Evolutionary conservation across 768 basidiomycete genomes (phyloP).

Genomic region (Pholiota microspora): DNA sequence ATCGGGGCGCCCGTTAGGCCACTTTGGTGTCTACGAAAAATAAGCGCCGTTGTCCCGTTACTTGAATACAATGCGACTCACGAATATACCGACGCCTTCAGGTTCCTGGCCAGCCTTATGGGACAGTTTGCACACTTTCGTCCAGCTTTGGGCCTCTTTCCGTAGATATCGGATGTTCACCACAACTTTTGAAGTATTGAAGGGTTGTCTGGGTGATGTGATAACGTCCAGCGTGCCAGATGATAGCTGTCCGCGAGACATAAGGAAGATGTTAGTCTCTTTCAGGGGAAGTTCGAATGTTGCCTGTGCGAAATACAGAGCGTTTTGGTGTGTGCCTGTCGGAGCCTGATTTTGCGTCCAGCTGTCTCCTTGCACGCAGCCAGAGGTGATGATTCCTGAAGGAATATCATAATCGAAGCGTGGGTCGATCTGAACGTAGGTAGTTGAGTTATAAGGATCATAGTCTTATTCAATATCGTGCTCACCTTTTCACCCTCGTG

Average conservation of each 20-base stretch:
- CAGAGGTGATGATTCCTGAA: neutral
- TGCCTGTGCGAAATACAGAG: neutral
- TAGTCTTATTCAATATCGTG: too few species aligned
- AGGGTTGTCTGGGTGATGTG: slow-evolving; percentile 5
- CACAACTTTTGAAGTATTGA: slow-evolving; percentile 2
- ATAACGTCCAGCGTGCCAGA: slow-evolving; percentile 21
- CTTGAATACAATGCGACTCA: slow-evolving; percentile 18
- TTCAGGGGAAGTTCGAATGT: slow-evolving; percentile 27
- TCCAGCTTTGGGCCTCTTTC: slow-evolving; percentile 14
- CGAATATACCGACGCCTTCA: slow-evolving; percentile 35
- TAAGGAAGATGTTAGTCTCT: slow-evolving; percentile 27
- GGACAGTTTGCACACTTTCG: slow-evolving; percentile 27
- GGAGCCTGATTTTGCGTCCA: neutral
- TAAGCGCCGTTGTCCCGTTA: too few species aligned
- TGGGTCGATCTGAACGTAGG: neutral
- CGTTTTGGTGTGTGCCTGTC: too few species aligned
- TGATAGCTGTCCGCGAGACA: slow-evolving; percentile 26
- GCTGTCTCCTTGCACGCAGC: slow-evolving; percentile 1
- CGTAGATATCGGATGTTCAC: slow-evolving; percentile 17
- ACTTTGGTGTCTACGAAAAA: slow-evolving; percentile 12
- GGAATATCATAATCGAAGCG: slow-evolving; percentile 5
- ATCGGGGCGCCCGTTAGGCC: neutral
- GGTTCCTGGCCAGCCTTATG: slow-evolving; percentile 14
- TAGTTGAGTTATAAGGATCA: too few species aligned
- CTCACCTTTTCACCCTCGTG: too few species aligned